These are phyloP conservation scores for Hypoxylon sp. DNA, from an alignment of 2,329 filamentous ascomycete genomes.

Conservation along the genomic window DNA sequence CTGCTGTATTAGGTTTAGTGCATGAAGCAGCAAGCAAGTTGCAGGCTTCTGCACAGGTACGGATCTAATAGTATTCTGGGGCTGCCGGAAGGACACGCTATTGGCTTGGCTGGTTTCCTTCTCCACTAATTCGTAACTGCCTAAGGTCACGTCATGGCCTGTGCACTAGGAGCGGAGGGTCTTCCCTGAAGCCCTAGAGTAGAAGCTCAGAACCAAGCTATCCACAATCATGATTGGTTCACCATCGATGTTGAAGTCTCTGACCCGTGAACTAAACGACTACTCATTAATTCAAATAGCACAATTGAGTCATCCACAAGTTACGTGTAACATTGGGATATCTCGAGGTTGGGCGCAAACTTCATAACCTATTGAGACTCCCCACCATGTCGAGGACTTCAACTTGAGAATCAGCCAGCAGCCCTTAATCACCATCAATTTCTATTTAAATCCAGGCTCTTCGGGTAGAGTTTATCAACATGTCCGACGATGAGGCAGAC, in stretches of 20 bases:
- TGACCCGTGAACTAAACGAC: not conserved
- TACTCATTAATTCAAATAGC: slow-evolving; percentile 6
- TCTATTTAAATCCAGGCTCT: slow-evolving; percentile 1
- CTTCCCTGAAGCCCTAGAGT: slow-evolving; percentile 1
- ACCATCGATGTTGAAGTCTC: too few relatives aligned
- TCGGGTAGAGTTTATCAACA: slow-evolving; percentile 49
- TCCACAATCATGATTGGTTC: too few relatives aligned
- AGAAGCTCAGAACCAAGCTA: too few relatives aligned
- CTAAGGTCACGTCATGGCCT: slow-evolving; percentile 36
- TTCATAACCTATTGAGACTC: slow-evolving; percentile 10
- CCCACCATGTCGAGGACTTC: slow-evolving; percentile 18
- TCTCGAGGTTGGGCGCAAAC: slow-evolving; percentile 26
- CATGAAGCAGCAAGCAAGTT: slow-evolving; percentile 15
- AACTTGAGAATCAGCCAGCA: slow-evolving; percentile 7
- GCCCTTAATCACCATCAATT: slow-evolving; percentile 3
- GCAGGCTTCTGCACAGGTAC: slow-evolving; percentile 9
- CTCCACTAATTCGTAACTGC: slow-evolving; percentile 31
- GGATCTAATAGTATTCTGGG: slow-evolving; percentile 10
- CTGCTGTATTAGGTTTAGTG: too few relatives aligned
- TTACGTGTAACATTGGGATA: too few relatives aligned
- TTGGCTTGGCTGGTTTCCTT: slow-evolving; percentile 17
- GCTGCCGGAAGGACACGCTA: slow-evolving; percentile 37
- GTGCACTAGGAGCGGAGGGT: slow-evolving; percentile 15
- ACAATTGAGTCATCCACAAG: too few relatives aligned
- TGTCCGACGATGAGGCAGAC: slow-evolving; percentile 94